phyloP scores from a whole-genome alignment of 169 alveolate species.

The Plasmodium gonderi region DNA sequence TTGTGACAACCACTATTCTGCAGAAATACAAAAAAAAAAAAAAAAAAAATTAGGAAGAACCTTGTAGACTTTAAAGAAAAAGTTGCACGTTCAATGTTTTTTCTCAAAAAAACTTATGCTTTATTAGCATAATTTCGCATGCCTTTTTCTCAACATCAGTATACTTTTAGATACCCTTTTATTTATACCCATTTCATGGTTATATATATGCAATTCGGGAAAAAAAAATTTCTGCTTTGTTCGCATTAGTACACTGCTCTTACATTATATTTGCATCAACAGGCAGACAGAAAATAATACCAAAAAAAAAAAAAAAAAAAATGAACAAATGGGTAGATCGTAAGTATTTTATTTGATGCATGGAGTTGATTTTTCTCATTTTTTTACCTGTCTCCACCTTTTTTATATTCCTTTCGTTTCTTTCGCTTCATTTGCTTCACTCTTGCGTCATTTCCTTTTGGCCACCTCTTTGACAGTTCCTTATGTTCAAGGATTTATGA shows the following conservation, averaged over 20 bases:
- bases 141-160: neutral
- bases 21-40: neutral
- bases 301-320: neutral
- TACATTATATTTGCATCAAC: neutral
- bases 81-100: conserved; percentile 33
- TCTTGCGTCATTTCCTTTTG: neutral
- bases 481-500: neutral
- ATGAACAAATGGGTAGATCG: neutral
- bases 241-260: conserved; percentile 6
- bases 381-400: neutral
- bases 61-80: neutral
- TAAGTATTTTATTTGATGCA: neutral
- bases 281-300: neutral
- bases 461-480: neutral
- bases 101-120: neutral
- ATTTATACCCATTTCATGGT: neutral
- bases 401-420: neutral
- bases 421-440: neutral
- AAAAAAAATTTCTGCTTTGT: neutral
- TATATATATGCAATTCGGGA: neutral
- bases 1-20: neutral
- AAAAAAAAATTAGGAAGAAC: neutral
- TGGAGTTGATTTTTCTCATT: too few species aligned
- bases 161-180: neutral
- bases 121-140: neutral